These are phyloP conservation scores for Fusarium austroafricanum DNA, from an alignment of 2,329 filamentous ascomycete species.

Conservation along the genomic window DNA sequence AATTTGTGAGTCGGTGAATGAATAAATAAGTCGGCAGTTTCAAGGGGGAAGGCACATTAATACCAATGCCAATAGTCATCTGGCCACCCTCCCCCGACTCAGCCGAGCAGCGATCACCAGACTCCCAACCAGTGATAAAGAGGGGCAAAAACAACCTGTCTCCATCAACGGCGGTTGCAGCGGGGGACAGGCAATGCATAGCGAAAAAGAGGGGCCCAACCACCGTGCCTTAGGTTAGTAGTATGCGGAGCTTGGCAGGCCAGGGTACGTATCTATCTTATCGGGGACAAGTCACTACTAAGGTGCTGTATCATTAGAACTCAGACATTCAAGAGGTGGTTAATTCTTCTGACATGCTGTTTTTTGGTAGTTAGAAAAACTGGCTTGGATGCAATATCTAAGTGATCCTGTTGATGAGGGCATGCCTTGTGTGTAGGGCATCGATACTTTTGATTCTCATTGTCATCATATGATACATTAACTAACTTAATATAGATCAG, in stretches of 20 bases:
- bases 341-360: not conserved
- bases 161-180: conserved; percentile 15
- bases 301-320: not conserved
- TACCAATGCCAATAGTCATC: conserved; percentile 30
- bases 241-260: not conserved
- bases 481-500: conserved; percentile 7
- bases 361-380: not conserved
- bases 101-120: conserved; percentile 46
- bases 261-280: conserved; percentile 24
- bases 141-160: conserved; percentile 35
- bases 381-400: not conserved
- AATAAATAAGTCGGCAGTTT: not conserved
- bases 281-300: not conserved
- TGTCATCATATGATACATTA: conserved; percentile 27
- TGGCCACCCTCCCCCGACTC: conserved; percentile 38
- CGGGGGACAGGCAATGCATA: not conserved
- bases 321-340: not conserved
- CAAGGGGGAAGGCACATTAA: not conserved
- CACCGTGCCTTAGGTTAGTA: too few species aligned
- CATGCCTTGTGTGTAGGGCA: not conserved
- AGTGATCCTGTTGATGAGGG: not conserved
- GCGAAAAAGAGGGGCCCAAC: conserved; percentile 27
- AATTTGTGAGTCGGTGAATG: not conserved
- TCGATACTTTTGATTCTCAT: conserved; percentile 1
- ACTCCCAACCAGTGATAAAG: conserved; percentile 40